Evolutionary conservation across 139 green algal genomes (phyloP), one percentile per base, ranked within the genome.

Genomic region (Microglena sp.): DNA sequence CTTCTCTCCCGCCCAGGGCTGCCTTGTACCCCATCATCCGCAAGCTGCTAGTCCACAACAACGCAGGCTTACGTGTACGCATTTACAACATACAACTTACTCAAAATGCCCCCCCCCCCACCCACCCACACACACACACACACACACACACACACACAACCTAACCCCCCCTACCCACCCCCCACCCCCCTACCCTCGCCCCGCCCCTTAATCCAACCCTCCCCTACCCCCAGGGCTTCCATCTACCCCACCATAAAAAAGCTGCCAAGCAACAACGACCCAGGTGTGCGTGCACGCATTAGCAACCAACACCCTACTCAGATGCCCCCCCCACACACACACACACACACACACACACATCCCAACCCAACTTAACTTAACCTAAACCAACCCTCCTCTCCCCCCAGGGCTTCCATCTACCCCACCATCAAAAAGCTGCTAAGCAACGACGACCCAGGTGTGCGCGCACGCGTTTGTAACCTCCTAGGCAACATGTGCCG

Each of bases 401-500:
- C n/a, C n/a, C n/a, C n/a, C n/a, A n/a, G n/a, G n/a, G n/a, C n/a
- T n/a, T n/a, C n/a, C n/a, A n/a, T n/a, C n/a, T n/a, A n/a, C n/a
- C n/a, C n/a, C n/a, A n/a, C n/a, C n/a, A n/a, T n/a, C n/a, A n/a
- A n/a, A n/a, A 70, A 33, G 43, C 70, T 92, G 68, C 76, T 92
- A 32, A 33, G n/a, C 2, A 80, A 94, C 66, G 11, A 61, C 0
- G 82, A 92, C 32, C 34, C 82, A n/a, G 75, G 60, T 33, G 86
- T 98, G 45, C 81, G 93, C 32, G 84, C 91, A 4, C 79, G 89
- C 8, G 75, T 77, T 29, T 90, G 80, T 77, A 97, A 96, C 75
- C 71, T 96, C 30, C 33, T 97, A 22, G 93, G 93, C 72, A 98
- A 97, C 78, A 82, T 98, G 77, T 98, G 92, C 82, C 80, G 88